Conservation (phyloP, 495 filamentous ascomycete genomes). For the Xylaria scruposa region DNA sequence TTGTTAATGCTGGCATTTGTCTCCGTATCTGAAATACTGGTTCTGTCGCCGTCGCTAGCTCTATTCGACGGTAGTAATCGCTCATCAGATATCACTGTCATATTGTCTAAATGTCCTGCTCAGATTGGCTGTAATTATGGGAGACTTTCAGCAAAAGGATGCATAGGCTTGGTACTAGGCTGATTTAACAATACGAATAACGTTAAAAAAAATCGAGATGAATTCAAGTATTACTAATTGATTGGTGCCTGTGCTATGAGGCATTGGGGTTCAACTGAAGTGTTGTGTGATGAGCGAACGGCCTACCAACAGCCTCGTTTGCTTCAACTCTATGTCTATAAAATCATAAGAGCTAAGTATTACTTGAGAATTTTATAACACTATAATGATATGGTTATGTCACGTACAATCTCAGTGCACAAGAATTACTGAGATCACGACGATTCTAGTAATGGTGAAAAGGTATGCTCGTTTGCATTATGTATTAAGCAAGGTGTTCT, state of each 20-base stretch:
- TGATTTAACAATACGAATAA: background rate
- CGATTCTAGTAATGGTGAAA: background rate
- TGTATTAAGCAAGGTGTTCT: slow-evolving; percentile 13
- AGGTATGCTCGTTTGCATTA: background rate
- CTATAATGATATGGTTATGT: background rate
- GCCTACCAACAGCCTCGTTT: background rate
- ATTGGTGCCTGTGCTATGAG: background rate
- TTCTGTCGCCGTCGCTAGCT: background rate
- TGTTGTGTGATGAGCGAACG: background rate
- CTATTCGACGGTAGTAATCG: background rate
- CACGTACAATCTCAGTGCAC: background rate
- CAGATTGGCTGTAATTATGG: background rate
- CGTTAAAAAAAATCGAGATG: background rate
- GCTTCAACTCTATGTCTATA: background rate
- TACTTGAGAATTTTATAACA: background rate
- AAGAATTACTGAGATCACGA: too few relatives aligned
- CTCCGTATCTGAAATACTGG: background rate
- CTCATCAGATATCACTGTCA: background rate
- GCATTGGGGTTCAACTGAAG: background rate
- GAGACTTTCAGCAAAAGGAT: background rate
- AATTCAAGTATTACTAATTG: background rate
- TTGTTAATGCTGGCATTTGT: background rate
- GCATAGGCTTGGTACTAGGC: background rate
- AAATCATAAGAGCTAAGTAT: background rate
- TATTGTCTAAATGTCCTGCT: background rate